Conservation (phyloP, 179 eudicot species). For the Carnegiea gigantea region DNA sequence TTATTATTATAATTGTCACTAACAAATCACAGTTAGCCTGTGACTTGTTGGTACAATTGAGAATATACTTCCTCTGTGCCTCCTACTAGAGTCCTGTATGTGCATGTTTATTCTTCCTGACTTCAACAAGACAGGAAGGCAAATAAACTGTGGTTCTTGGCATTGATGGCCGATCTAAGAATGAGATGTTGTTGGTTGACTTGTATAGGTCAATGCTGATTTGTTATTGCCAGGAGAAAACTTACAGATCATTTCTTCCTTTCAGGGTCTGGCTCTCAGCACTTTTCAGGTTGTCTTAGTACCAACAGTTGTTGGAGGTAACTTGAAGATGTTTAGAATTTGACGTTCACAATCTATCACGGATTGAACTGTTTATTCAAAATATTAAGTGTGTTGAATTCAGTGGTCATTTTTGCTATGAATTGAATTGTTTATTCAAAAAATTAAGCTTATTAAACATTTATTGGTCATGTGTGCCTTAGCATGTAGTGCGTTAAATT, state of each 20-base stretch:
- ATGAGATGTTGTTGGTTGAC: too few species aligned
- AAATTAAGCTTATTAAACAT: too few species aligned
- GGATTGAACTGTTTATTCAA: not conserved
- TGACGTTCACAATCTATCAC: slow-evolving; percentile 9
- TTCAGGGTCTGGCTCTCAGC: slow-evolving; percentile 95
- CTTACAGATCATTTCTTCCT: slow-evolving; percentile 20
- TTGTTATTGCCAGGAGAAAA: not conserved
- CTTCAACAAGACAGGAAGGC: not conserved
- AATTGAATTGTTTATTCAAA: too few species aligned
- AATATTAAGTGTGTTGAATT: not conserved
- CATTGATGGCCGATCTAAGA: too few species aligned
- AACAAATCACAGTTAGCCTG: too few species aligned
- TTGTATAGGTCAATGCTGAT: too few species aligned
- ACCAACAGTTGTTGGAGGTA: slow-evolving; percentile 93
- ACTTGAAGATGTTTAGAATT: slow-evolving; percentile 21
- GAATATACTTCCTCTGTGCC: not conserved
- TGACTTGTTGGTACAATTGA: too few species aligned
- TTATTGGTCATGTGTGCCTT: too few species aligned
- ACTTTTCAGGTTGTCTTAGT: slow-evolving; percentile 96
- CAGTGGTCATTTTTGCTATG: not conserved
- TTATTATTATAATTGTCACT: too few species aligned
- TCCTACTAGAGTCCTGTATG: too few species aligned
- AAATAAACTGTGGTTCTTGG: not conserved
- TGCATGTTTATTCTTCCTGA: too few species aligned
- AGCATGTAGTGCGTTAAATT: too few species aligned